These are phyloP conservation scores for Euclidium syriacum DNA, from an alignment of 345 rosid genomes.

Conservation along the genomic window DNA sequence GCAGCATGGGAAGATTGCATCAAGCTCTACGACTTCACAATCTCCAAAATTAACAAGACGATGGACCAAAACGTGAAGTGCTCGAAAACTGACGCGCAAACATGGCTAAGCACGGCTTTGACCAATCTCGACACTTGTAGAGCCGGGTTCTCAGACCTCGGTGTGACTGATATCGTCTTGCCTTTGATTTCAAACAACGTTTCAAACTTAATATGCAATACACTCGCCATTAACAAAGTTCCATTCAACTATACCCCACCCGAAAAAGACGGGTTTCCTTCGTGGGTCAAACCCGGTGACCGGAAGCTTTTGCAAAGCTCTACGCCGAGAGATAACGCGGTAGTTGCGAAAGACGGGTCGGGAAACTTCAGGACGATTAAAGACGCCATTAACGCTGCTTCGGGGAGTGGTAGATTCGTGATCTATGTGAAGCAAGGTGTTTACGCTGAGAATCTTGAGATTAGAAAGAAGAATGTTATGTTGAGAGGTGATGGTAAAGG, in stretches of 20 bases:
- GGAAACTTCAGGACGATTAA: constrained; percentile 62
- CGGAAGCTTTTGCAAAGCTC: constrained; percentile 67
- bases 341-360: constrained; percentile 88
- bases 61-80: constrained; percentile 37
- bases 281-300: constrained; percentile 71
- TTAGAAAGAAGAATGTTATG: constrained; percentile 62
- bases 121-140: constrained; percentile 79
- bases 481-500: constrained; percentile 77
- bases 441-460: constrained; percentile 61
- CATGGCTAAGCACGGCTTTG: constrained; percentile 95
- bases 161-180: constrained; percentile 43
- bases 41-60: constrained; percentile 54
- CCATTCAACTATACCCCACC: constrained; percentile 42
- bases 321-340: constrained; percentile 47
- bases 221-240: constrained; percentile 59
- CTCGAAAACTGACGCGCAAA: constrained; percentile 59
- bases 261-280: constrained; percentile 52
- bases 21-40: constrained; percentile 43
- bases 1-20: constrained; percentile 76
- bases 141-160: constrained; percentile 65
- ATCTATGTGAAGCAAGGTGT: constrained; percentile 72
- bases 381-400: constrained; percentile 58
- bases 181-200: constrained; percentile 82
- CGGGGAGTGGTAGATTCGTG: constrained; percentile 60
- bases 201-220: constrained; percentile 57